Evolutionary conservation across 331 rosid genomes (phyloP), one percentile per base, ranked within the genome.

Genomic region (Telfairia occidentalis): DNA sequence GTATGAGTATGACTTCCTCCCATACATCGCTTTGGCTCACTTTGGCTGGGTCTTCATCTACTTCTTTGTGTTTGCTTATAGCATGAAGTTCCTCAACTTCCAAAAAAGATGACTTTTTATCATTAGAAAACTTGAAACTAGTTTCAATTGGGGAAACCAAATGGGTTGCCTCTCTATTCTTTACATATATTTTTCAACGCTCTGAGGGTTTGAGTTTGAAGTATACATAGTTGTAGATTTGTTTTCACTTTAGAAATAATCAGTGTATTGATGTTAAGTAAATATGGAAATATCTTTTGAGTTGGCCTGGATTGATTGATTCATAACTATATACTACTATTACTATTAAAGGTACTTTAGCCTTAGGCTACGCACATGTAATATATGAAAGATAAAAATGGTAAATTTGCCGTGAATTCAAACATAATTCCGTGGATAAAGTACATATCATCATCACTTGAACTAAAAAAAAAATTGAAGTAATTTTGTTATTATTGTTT

Each of bases 51-150:
- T 84, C 1, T 59, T 87, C 1, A 35, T 85, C 38, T 87, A 83
- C 83, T 82, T 79, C 74, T 84, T 87, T 54, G 85, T 81, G 26
- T 87, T 82, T 81, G 89, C 88, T 34, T 87, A 76, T 64, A 79
- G 89, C 71, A 87, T 87, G 81, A 87, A 79, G 83, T 84, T 70
- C 84, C 72, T 87, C n/a, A 87, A 84, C 80, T 87, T 84, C 78
- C 91, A 83, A 38, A 85, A 74, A 76, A 81, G 85, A 81, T 85
- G 43, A 71, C 1, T n/a, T 42, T 35, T 18, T 5, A 5, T 19
- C 72, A 38, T 19, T 18, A 38, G 9, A 1, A 38, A 65, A 3
- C 45, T 65, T 13, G 13, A 9, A 38, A 38, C 30, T 65, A 37
- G 18, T 38, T 32, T 37, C 0, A n/a, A 65, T 65, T 38, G 50